Percentiles rank a stretch among this genome's conserved stretches.
These are phyloP conservation scores for Candida ascalaphidarum DNA, from an alignment of 805 yeast genomes.

Conservation along the genomic window DNA sequence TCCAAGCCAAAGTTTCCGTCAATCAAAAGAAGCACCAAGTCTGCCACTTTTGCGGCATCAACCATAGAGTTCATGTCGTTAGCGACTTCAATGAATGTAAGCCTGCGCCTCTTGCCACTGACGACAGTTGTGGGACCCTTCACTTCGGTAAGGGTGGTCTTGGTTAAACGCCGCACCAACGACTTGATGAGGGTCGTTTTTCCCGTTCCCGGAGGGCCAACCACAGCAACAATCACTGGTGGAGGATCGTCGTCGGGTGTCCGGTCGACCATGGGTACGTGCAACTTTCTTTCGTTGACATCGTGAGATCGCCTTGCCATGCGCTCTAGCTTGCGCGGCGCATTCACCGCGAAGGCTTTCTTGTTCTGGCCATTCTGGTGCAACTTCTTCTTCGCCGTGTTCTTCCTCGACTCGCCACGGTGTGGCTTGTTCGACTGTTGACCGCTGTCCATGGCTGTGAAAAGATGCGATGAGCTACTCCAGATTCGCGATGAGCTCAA, in stretches of 20 bases:
- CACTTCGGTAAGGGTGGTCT: slow-evolving; percentile 75
- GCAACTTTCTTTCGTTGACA: slow-evolving; percentile 71
- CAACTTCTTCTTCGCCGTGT: slow-evolving; percentile 74
- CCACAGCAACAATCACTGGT: slow-evolving; percentile 92
- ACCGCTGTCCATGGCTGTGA: slow-evolving; percentile 5
- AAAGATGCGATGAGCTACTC: too few species aligned
- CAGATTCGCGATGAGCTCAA: too few species aligned
- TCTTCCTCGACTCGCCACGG: slow-evolving; percentile 44
- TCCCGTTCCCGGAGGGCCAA: slow-evolving; percentile 99
- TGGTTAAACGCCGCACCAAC: slow-evolving; percentile 77
- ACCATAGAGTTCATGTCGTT: slow-evolving; percentile 94
- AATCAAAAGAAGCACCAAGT: slow-evolving; percentile 76
- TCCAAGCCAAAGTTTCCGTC: slow-evolving; percentile 98
- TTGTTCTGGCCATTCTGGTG: slow-evolving; percentile 68
- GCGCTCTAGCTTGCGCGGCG: slow-evolving; percentile 78
- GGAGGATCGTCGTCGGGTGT: slow-evolving; percentile 98
- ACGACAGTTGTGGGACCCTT: slow-evolving; percentile 97
- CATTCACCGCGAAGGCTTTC: slow-evolving; percentile 37
- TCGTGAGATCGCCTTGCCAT: slow-evolving; percentile 83
- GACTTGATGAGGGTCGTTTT: slow-evolving; percentile 90
- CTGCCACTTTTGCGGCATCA: slow-evolving; percentile 93
- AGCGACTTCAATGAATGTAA: slow-evolving; percentile 87
- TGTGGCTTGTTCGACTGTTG: slow-evolving; percentile 76
- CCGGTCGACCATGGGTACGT: slow-evolving; percentile 96
- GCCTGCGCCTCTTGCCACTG: slow-evolving; percentile 85